phyloP scores from a whole-genome alignment of 768 basidiomycete species.

The Phaeotremella fagi region DNA sequence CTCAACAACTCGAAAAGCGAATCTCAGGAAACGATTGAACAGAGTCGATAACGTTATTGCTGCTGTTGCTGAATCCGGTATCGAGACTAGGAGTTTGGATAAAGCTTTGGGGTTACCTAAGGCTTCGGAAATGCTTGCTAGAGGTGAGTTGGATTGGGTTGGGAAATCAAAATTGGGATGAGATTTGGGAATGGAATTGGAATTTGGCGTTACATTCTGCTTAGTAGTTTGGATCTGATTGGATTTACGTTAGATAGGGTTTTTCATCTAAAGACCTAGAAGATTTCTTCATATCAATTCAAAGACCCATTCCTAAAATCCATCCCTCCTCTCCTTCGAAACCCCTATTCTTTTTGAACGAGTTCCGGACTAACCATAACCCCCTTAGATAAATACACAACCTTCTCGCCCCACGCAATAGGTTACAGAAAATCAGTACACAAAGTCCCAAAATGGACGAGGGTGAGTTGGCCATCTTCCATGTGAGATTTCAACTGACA shows the following conservation, averaged over 20 bases:
- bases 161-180: no score
- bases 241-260: no score
- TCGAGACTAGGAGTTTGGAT: slow-evolving; percentile 57
- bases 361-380: neutral
- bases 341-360: neutral
- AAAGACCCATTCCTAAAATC: no score
- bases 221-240: no score
- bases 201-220: neutral
- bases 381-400: slow-evolving; percentile 86
- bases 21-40: slow-evolving; percentile 80
- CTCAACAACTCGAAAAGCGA: slow-evolving; percentile 85
- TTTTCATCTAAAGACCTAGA: no score
- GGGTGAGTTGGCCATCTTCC: slow-evolving; percentile 55
- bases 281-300: no score
- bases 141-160: no score
- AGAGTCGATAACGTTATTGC: slow-evolving; percentile 91
- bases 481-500: neutral
- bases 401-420: slow-evolving; percentile 63
- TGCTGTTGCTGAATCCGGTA: slow-evolving; percentile 73
- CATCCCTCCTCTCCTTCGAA: neutral
- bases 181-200: no score
- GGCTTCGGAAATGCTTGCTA: slow-evolving; percentile 84
- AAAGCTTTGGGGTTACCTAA: slow-evolving; percentile 79
- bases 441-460: slow-evolving; percentile 95
- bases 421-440: slow-evolving; percentile 93